These are phyloP conservation scores for Pinus taeda DNA, from an alignment of 75 land plant species.

Conservation along the genomic window DNA sequence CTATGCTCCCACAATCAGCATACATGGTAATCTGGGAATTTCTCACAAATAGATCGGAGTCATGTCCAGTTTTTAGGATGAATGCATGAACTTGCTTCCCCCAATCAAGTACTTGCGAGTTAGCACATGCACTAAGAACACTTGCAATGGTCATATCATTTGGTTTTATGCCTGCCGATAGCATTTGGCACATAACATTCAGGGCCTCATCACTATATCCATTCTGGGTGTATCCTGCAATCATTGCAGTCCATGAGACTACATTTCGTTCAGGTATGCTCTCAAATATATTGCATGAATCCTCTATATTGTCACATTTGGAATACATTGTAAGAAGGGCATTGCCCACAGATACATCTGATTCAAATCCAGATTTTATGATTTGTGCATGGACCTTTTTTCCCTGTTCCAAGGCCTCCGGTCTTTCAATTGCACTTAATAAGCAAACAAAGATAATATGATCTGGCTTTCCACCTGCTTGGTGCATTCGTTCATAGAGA, in stretches of 20 bases:
- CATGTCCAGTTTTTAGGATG: neutral
- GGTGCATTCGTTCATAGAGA: neutral
- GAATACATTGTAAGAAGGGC: conserved; percentile 57
- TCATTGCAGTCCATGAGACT: conserved; percentile 59
- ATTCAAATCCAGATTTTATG: conserved; percentile 14
- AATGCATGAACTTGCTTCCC: conserved; percentile 41
- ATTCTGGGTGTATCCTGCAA: conserved; percentile 16
- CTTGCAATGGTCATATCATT: conserved; percentile 49
- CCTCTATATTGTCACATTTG: conserved; percentile 26
- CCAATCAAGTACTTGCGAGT: conserved; percentile 10
- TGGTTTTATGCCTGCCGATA: conserved; percentile 20
- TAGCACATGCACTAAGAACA: conserved; percentile 42
- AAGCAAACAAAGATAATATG: conserved; percentile 2
- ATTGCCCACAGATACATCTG: conserved; percentile 36
- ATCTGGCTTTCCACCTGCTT: neutral
- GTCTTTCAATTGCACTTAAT: neutral
- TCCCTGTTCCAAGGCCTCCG: neutral
- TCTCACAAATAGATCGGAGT: neutral
- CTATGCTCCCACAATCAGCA: conserved; percentile 19
- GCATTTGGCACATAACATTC: conserved; percentile 34
- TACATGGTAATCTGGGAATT: conserved; percentile 33
- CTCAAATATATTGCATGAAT: conserved; percentile 45
- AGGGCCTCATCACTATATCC: conserved; percentile 34
- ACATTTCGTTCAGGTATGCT: conserved; percentile 37
- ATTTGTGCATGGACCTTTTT: conserved; percentile 26